These are phyloP conservation scores for Coelastrella sp. DNA, from an alignment of 139 green algal species.

Conservation along the genomic window DNA sequence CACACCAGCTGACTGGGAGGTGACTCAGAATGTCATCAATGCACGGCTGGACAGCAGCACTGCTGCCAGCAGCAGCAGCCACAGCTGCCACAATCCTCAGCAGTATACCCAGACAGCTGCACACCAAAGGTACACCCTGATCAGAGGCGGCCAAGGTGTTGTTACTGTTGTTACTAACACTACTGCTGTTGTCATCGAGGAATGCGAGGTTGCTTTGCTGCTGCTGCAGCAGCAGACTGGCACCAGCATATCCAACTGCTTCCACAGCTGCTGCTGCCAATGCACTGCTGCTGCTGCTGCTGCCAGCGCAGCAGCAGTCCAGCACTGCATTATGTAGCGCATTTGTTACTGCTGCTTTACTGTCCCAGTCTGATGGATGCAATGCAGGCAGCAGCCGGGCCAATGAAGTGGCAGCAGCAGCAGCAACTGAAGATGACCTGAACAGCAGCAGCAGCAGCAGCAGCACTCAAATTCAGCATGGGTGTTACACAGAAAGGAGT, in stretches of 20 bases:
- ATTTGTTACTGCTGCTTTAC: background rate
- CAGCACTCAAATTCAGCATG: background rate
- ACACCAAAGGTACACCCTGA: slow-evolving; percentile 2
- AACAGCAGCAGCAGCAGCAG: slow-evolving; percentile 1
- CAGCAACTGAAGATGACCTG: slow-evolving; percentile 18
- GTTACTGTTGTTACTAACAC: background rate
- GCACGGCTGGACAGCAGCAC: background rate
- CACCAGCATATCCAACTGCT: slow-evolving; percentile 4
- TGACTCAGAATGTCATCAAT: background rate
- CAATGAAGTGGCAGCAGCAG: slow-evolving; percentile 2
- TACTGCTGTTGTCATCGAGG: background rate
- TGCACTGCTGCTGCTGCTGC: background rate
- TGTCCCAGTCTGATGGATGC: slow-evolving; percentile 28
- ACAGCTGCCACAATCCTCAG: background rate
- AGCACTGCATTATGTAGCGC: slow-evolving; percentile 10
- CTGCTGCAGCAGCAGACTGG: slow-evolving; percentile 12
- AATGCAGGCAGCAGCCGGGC: slow-evolving; percentile 25
- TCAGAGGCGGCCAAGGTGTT: background rate
- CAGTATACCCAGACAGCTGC: slow-evolving; percentile 28
- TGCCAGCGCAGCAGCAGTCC: slow-evolving; percentile 28
- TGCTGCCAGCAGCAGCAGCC: slow-evolving; percentile 11
- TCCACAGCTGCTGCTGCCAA: background rate
- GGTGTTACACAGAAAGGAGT: no score
- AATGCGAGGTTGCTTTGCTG: background rate
- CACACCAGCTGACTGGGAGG: background rate